Percentiles rank a stretch among this genome's conserved stretches.
Evolutionary conservation across 2,329 filamentous ascomycete species (phyloP).

Genomic region (Epichloe sp.): DNA sequence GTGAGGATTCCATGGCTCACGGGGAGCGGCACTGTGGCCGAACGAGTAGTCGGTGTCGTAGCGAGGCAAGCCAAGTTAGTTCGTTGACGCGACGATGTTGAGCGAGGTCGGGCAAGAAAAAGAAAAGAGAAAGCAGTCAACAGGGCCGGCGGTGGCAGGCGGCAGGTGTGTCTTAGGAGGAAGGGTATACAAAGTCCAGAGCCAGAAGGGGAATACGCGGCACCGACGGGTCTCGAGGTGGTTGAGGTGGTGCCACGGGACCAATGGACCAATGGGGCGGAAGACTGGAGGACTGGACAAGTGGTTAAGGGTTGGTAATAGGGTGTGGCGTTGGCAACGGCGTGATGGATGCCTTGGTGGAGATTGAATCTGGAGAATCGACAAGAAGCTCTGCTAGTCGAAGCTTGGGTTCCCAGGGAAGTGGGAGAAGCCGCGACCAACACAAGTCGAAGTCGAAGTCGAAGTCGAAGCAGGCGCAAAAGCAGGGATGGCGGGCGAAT

Average conservation of each 20-base stretch:
- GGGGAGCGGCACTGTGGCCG: conserved; percentile 4
- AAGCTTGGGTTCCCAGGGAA: too few species aligned
- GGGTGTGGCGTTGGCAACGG: background rate
- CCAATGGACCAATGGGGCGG: background rate
- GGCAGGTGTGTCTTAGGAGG: too few species aligned
- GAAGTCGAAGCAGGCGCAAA: background rate
- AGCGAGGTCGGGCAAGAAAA: background rate
- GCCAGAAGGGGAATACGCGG: background rate
- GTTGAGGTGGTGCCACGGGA: background rate
- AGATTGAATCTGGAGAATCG: too few species aligned
- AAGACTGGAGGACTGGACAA: background rate
- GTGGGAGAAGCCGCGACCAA: background rate
- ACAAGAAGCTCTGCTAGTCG: background rate
- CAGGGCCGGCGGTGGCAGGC: too few species aligned
- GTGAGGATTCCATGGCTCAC: conserved; percentile 31
- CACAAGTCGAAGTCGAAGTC: background rate
- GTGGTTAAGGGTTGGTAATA: background rate
- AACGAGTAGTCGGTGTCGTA: conserved; percentile 3
- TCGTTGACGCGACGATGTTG: too few species aligned
- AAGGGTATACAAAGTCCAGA: background rate
- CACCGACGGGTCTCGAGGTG: background rate
- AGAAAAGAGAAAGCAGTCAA: background rate
- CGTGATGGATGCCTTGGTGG: too few species aligned
- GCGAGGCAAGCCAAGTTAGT: background rate
- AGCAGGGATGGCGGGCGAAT: background rate